Conservation (phyloP, 176 grass and related monocot genomes). For the Eragrostis nindensis region DNA sequence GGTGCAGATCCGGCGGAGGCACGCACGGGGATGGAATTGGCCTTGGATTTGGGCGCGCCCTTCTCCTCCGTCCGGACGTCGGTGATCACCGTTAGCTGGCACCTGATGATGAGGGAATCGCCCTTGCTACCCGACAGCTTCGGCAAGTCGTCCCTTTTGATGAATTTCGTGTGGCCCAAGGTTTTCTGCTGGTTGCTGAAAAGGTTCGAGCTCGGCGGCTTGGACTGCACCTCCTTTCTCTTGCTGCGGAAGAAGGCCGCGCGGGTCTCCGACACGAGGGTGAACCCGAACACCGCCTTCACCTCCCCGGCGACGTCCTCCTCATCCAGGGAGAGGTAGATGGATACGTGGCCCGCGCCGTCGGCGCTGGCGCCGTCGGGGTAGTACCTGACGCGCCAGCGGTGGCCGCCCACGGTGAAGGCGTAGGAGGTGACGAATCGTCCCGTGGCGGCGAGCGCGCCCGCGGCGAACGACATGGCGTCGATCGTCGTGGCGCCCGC, state of each 20-base stretch:
- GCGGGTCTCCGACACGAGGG: conserved; percentile 22
- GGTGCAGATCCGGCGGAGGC: no score
- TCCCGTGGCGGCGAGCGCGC: neutral
- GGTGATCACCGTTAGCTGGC: neutral
- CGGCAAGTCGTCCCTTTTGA: no score
- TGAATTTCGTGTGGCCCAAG: no score
- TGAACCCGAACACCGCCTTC: neutral
- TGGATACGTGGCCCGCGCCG: neutral
- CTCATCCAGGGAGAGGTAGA: conserved; percentile 25
- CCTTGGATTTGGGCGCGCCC: no score
- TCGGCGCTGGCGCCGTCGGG: conserved; percentile 15
- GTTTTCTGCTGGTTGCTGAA: no score
- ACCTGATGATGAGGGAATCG: neutral
- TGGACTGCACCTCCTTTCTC: neutral
- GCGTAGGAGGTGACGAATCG: neutral
- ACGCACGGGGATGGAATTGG: no score
- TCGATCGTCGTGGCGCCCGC: conserved; percentile 20
- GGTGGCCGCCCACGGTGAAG: conserved; percentile 28
- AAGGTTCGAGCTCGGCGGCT: no score
- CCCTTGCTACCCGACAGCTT: neutral
- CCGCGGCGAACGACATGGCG: neutral
- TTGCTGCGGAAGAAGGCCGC: neutral
- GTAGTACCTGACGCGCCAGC: conserved; percentile 11
- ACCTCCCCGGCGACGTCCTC: no score
- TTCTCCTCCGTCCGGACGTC: neutral